phyloP scores from a whole-genome alignment of 1,284 basidiomycete species.

The Jaminaea rosea region DNA sequence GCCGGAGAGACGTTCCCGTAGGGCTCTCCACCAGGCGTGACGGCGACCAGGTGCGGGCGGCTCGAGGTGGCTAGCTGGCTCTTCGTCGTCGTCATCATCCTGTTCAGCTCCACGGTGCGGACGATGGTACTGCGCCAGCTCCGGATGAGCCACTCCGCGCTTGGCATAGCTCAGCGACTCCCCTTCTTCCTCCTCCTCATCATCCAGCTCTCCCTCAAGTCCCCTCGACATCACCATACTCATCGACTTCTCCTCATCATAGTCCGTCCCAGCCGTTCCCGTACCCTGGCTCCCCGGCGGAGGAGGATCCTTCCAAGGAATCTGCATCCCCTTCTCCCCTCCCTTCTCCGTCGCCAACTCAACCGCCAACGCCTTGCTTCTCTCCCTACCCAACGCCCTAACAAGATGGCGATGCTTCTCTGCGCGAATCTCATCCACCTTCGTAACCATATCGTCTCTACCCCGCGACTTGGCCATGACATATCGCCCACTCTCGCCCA shows the following conservation, averaged over 20 bases:
- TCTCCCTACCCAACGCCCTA: conserved; percentile 22
- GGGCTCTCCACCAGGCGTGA: no score
- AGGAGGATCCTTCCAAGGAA: conserved; percentile 3
- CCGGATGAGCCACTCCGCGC: no score
- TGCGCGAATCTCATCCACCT: conserved; percentile 27
- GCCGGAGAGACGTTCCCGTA: no score
- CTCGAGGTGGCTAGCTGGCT: no score
- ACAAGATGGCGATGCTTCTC: conserved; percentile 24
- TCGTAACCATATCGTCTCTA: conserved; percentile 11
- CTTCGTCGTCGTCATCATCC: no score
- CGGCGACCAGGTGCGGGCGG: no score
- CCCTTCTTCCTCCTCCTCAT: no score
- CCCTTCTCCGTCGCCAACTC: conserved; percentile 1
- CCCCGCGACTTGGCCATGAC: conserved; percentile 22
- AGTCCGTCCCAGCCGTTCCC: neutral
- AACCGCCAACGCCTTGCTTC: conserved; percentile 18
- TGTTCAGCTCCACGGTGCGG: no score
- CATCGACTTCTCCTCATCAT: conserved; percentile 1
- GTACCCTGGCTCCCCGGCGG: neutral
- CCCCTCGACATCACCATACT: conserved; percentile 2
- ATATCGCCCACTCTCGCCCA: conserved; percentile 25
- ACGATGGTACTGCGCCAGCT: no score
- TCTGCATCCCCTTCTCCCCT: neutral
- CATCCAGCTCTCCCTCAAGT: no score
- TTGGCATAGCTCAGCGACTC: no score